A percentile compares a stretch with the other conserved stretches of the same genome.
Evolutionary conservation across 202 grass and related monocot genomes (phyloP).

Genomic region (Tripidium arundinaceum): DNA sequence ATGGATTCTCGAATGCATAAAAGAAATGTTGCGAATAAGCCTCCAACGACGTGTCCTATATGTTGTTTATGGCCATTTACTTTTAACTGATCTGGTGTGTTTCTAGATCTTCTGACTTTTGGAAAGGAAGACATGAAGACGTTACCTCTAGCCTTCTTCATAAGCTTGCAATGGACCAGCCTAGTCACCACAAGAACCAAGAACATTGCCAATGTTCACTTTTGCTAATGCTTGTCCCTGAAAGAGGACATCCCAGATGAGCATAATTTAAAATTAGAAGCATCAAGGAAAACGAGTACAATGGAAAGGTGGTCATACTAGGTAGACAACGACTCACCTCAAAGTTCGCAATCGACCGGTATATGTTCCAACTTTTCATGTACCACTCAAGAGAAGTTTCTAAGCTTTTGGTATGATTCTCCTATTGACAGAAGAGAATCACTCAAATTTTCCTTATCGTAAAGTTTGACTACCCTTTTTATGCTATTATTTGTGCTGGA

Average conservation of each 20-base stretch:
- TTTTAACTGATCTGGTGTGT: conserved; percentile 15
- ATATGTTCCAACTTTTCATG: conserved; percentile 70
- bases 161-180: conserved; percentile 73
- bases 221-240: conserved; percentile 91
- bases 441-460: conserved; percentile 72
- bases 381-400: conserved; percentile 86
- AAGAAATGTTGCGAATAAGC: background rate
- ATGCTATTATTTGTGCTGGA: conserved; percentile 3
- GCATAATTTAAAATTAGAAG: conserved; percentile 2
- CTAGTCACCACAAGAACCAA: conserved; percentile 84
- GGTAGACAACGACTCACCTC: conserved; percentile 48
- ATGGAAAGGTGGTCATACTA: conserved; percentile 12
- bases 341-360: conserved; percentile 64
- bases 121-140: conserved; percentile 8
- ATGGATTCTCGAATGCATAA: conserved; percentile 1
- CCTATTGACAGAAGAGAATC: conserved; percentile 72
- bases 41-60: background rate
- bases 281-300: conserved; percentile 4
- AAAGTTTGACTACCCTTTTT: conserved; percentile 66
- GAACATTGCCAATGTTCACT: conserved; percentile 79
- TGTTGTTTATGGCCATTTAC: background rate
- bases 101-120: conserved; percentile 15
- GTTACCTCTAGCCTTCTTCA: conserved; percentile 86
- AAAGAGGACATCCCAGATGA: conserved; percentile 28
- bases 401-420: conserved; percentile 85